phyloP scores from a whole-genome alignment of 331 rosid species.

The Telfairia occidentalis region DNA sequence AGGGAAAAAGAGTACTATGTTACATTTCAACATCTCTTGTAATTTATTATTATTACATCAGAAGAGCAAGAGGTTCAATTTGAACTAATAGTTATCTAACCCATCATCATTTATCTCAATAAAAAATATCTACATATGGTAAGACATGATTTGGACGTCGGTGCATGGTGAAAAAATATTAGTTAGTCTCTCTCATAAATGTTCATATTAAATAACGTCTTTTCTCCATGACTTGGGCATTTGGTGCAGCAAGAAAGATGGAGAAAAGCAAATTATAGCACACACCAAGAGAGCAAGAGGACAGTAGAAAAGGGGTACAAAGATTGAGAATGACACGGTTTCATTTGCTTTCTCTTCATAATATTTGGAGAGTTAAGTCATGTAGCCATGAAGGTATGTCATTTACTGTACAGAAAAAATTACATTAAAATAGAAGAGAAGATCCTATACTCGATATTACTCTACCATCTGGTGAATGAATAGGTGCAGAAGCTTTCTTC shows the following conservation, averaged over 20 bases:
- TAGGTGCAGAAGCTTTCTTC: constrained; percentile 23
- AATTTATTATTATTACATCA: not conserved
- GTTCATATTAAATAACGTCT: too few species aligned
- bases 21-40: not conserved
- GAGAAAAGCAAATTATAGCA: not conserved
- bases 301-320: not conserved
- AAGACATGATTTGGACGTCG: too few species aligned
- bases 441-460: constrained; percentile 28
- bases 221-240: not conserved
- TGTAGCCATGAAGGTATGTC: not conserved
- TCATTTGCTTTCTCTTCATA: constrained; percentile 11
- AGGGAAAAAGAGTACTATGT: not conserved
- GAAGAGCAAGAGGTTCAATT: not conserved
- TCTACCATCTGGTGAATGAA: constrained; percentile 18
- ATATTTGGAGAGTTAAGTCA: constrained; percentile 1
- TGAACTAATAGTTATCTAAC: not conserved
- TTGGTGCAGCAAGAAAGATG: not conserved
- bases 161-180: too few species aligned
- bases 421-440: constrained; percentile 23
- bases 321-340: not conserved
- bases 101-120: too few species aligned
- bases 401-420: constrained; percentile 47
- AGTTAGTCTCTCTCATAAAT: too few species aligned
- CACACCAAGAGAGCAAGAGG: not conserved
- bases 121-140: too few species aligned